Base-by-base conservation (phyloP, 202 grass and related monocot species). In the Schoenoplectus triqueter region DNA sequence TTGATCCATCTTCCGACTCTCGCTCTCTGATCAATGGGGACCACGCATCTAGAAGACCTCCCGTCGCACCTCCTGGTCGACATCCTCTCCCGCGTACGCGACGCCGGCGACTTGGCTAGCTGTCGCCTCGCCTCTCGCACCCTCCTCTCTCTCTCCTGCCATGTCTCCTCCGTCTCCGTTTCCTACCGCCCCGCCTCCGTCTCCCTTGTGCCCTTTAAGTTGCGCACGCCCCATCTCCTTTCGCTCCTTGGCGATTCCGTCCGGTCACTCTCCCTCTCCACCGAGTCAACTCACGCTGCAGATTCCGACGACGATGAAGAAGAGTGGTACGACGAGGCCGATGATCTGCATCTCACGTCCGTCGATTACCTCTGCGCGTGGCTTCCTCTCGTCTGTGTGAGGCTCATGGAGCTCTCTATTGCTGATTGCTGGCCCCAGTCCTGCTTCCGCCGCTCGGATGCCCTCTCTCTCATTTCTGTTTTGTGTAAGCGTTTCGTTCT, bases 371-470 rank as follows among this genome's bases (percentile, higher is more conserved):
- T 94, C 5, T 7, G 59, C 52, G 41, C 68, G 10, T 89, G 92
- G 92, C 87, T 88, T 15, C 82, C 73, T 47, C 78, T 87, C 21
- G 84, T 90, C 0, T 87, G 84, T 1, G 15, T 22, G 4, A 63
- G 66, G 41, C 89, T 97, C 15, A 64, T 55, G 6, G 86, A 89
- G 82, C 82, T 97, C 13, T 74, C 82, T 5, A 86, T 97, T 73
- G 81, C 83, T 1, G 92, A 94, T 57, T 93, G 73, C 85, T 97
- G 90, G 94, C 71, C 84, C 39, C 92, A 97, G 89, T 89, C 92
- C 8, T 97, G 92, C 89, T 94, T 92, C 90, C 84, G 92, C 45
- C 88, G 79, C 42, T 90, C 94, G 18, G 89, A 77, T 75, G 94
- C 90, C 13, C 86, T 97, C 1, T 66, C 72, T 47, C 84, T 92